A percentile compares a stretch with the other conserved stretches of the same genome.
phyloP scores from a whole-genome alignment of 2,329 filamentous ascomycete genomes.

The Cladophialophora bantiana region DNA sequence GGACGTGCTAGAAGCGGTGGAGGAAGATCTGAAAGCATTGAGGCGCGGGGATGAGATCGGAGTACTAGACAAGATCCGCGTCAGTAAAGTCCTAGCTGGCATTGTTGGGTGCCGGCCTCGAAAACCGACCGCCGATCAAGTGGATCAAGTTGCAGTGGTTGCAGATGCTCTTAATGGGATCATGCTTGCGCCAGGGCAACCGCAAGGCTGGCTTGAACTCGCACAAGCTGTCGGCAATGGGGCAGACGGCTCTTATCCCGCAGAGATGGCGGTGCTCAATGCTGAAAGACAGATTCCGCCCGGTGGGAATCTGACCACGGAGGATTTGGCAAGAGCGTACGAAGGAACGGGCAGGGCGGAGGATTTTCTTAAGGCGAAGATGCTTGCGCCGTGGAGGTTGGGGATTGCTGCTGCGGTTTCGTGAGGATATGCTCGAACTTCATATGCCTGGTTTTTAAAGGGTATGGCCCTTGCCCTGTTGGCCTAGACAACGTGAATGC shows the following conservation, averaged over 20 bases:
- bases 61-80: slow-evolving; percentile 68
- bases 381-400: slow-evolving; percentile 79
- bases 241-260: slow-evolving; percentile 61
- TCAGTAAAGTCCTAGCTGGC: slow-evolving; percentile 77
- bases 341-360: slow-evolving; percentile 73
- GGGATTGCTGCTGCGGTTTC: slow-evolving; percentile 19
- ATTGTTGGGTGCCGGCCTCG: slow-evolving; percentile 68
- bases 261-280: slow-evolving; percentile 83
- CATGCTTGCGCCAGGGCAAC: slow-evolving; percentile 79
- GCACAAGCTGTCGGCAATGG: slow-evolving; percentile 64
- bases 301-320: slow-evolving; percentile 69
- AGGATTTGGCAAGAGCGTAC: slow-evolving; percentile 75
- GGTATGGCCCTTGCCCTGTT: neutral
- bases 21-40: slow-evolving; percentile 75
- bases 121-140: slow-evolving; percentile 49
- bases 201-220: slow-evolving; percentile 81
- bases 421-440: neutral
- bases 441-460: neutral
- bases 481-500: neutral
- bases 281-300: slow-evolving; percentile 78
- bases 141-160: slow-evolving; percentile 58
- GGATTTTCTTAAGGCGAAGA: slow-evolving; percentile 78
- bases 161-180: slow-evolving; percentile 76
- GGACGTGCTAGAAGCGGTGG: slow-evolving; percentile 80
- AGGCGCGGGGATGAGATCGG: slow-evolving; percentile 71